Conservation (phyloP, 2,329 filamentous ascomycete genomes). For the Sclerotinia nivalis region DNA sequence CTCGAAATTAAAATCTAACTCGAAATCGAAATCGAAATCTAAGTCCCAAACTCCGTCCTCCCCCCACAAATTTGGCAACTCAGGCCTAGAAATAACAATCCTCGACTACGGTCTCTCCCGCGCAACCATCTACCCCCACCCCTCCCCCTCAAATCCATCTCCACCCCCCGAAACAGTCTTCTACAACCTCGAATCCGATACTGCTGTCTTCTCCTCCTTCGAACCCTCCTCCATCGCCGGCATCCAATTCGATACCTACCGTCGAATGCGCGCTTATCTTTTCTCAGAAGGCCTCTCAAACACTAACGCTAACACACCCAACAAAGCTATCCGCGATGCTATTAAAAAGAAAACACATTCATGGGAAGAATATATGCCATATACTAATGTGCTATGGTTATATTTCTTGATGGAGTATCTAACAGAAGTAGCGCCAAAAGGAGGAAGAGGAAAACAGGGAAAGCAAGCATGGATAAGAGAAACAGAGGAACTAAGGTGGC, state of each 20-base stretch:
- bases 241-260: constrained; percentile 60
- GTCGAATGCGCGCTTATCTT: constrained; percentile 46
- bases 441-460: background rate
- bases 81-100: constrained; percentile 63
- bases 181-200: constrained; percentile 61
- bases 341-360: constrained; percentile 32
- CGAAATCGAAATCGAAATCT: constrained; percentile 10
- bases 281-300: constrained; percentile 27
- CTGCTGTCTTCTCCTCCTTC: constrained; percentile 60
- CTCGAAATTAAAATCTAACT: background rate
- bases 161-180: constrained; percentile 47
- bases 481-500: constrained; percentile 1
- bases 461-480: background rate
- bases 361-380: constrained; percentile 58
- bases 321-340: constrained; percentile 8
- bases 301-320: constrained; percentile 18
- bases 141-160: constrained; percentile 32
- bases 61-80: constrained; percentile 54
- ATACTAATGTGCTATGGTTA: constrained; percentile 67
- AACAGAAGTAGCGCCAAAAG: constrained; percentile 9
- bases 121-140: constrained; percentile 46
- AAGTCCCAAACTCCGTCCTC: background rate
- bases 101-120: constrained; percentile 66
- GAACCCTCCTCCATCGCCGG: constrained; percentile 24
- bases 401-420: constrained; percentile 44